Evolutionary conservation across 805 yeast species (phyloP), one percentile per base, ranked within the genome.

Genomic region (Komagataella phaffii): DNA sequence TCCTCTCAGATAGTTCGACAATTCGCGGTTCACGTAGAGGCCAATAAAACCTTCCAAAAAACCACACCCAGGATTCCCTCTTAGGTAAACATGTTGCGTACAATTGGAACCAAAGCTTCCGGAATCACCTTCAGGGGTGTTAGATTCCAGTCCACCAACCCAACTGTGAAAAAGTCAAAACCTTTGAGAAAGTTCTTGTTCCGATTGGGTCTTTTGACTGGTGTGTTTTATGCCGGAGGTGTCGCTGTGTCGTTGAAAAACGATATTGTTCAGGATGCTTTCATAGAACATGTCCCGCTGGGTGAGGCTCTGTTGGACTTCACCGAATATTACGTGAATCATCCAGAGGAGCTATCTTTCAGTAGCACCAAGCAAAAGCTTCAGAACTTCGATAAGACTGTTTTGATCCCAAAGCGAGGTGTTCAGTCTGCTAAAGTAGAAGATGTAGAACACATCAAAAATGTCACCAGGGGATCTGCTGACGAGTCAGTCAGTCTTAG

Each of bases 201-300:
- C 50, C 62, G 60, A 50, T 40, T 59, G n/a, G 58, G 63, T 6
- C 49, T 64, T 14, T 46, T 58, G 24, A 56, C 65, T 6, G 59
- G 61, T 12, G 52, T 60, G 3, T 50, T 76, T 23, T 83, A 81
- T 57, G 80, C 77, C 43, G 80, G 74, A 43, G 88, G 86, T 51
- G 75, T 80, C n/a, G 77, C 75, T 50, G 66, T 74, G 52, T 71
- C 88, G 12, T 67, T 79, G 30, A 67, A 76, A 55, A 73, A 73
- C 59, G 85, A 81, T 57, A 70, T 76, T 17, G 74, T 82, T 61
- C 81, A 79, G 57, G 87, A 83, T 57, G 56, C 71, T 48, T 83
- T 81, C 64, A 71, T 80, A 19, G 81, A 81, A 56, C 76, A 75
- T 53, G 76, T 83, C 47, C 93, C 93, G 17, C 71, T 75, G 50